A percentile compares a stretch with the other conserved stretches of the same genome.
phyloP scores from a whole-genome alignment of 345 rosid species.

The Carallia brachiata region DNA sequence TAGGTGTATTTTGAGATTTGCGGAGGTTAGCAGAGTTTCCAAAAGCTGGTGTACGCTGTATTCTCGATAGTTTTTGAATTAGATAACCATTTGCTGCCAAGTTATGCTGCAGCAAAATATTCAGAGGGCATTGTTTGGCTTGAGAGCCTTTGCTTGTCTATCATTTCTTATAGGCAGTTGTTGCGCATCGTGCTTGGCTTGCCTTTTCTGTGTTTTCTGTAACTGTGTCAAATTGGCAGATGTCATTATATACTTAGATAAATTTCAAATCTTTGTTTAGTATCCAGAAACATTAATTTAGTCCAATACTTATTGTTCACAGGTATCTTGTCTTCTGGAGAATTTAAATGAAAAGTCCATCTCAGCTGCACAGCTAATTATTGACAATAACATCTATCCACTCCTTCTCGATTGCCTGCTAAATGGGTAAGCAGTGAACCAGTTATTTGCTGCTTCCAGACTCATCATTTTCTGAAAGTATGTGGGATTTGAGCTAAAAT shows the following conservation, averaged over 20 bases:
- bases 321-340: conserved; percentile 70
- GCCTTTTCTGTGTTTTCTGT: background rate
- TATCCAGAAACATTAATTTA: background rate
- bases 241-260: background rate
- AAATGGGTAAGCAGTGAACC: conserved; percentile 49
- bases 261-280: background rate
- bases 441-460: background rate
- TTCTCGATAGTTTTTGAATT: background rate
- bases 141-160: no score
- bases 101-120: background rate
- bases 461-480: background rate
- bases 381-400: conserved; percentile 58
- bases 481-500: background rate
- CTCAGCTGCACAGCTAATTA: conserved; percentile 49
- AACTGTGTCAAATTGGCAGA: background rate
- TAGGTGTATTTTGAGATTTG: no score
- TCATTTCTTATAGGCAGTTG: no score
- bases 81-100: background rate
- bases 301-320: conserved; percentile 8
- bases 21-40: no score
- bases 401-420: conserved; percentile 68
- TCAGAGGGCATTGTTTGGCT: background rate
- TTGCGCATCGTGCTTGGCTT: no score
- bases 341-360: conserved; percentile 36
- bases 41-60: no score